These are phyloP conservation scores for Pythium volutum DNA, from an alignment of 352 stramenopile species.

Conservation along the genomic window DNA sequence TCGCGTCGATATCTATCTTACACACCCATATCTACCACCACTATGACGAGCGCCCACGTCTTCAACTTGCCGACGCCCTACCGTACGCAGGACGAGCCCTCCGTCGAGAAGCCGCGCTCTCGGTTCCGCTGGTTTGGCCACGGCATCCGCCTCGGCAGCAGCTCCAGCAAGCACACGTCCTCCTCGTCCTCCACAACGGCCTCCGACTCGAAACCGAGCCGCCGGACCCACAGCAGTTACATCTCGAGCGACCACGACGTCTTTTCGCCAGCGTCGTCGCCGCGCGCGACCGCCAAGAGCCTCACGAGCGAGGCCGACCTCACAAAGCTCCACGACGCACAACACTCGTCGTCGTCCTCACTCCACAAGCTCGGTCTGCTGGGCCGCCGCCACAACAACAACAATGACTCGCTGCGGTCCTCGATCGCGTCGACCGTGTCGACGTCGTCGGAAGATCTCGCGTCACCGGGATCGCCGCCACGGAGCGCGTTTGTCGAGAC, in stretches of 20 bases:
- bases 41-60: constrained; percentile 13
- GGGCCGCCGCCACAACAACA: background rate
- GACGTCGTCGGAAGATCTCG: constrained; percentile 19
- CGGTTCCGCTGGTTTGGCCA: constrained; percentile 27
- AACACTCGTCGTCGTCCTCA: background rate
- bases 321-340: background rate
- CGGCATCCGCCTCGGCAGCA: constrained; percentile 23
- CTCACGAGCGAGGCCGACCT: constrained; percentile 9
- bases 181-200: background rate
- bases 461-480: constrained; percentile 9
- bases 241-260: constrained; percentile 7
- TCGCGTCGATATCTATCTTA: constrained; percentile 19
- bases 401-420: constrained; percentile 19
- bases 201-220: background rate
- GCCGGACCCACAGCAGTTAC: constrained; percentile 15
- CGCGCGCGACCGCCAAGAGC: constrained; percentile 11
- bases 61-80: constrained; percentile 24
- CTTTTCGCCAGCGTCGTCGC: constrained; percentile 1
- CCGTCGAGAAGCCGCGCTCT: constrained; percentile 10
- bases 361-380: constrained; percentile 16
- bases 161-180: constrained; percentile 1
- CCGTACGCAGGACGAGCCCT: background rate
- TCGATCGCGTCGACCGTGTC: constrained; percentile 28
- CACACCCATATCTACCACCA: background rate
- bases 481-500: background rate